Base-by-base conservation (phyloP, 768 basidiomycete species). In the Phaeolepiota aurea region DNA sequence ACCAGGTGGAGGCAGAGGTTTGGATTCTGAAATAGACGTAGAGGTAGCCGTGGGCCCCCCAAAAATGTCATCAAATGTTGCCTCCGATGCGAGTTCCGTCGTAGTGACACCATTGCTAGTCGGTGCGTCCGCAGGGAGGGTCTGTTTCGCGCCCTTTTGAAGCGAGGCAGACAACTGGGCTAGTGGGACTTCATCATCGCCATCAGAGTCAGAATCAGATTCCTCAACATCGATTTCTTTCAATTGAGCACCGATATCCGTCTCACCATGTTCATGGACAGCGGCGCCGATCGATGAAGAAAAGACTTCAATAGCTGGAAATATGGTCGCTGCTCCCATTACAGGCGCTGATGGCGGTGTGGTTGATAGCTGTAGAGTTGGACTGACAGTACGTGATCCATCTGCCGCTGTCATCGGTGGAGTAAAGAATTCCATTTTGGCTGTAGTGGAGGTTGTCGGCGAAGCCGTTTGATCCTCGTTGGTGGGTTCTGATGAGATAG, bases 211-310 rank as follows among this genome's bases (percentile, higher is more conserved):
- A 25, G 68, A 73, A 42, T 80, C 81, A 11, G 73, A 65, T 10
- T 77, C 79, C 2, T 73, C 58, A 7, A 67, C 58, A 14, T 79
- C 79, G 42, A 86, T 51, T 34, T 86, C 80, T 42, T 75, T 71
- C 9, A 80, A 61, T 32, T 65, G 56, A n/a, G 70, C 48, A 4
- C 55, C 62, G 11, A 86, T 55, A 44, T 83, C 76, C 0, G 77
- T 79, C 41, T 68, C 68, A n/a, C n/a, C n/a, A n/a, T n/a, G n/a
- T n/a, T n/a, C n/a, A n/a, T n/a, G n/a, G 31, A 62, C 55, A 3
- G 50, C 47, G 3, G 51, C 53, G 23, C 54, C 32, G 18, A 50
- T 32, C 3, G 44, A 35, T 10, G 46, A 5, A 37, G 43, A 41
- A 30, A 51, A 43, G 19, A 50, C 53, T 21, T 64, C 64, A 40